These are phyloP conservation scores for Aspergillus sp. DNA, from an alignment of 2,329 filamentous ascomycete genomes.

Conservation along the genomic window DNA sequence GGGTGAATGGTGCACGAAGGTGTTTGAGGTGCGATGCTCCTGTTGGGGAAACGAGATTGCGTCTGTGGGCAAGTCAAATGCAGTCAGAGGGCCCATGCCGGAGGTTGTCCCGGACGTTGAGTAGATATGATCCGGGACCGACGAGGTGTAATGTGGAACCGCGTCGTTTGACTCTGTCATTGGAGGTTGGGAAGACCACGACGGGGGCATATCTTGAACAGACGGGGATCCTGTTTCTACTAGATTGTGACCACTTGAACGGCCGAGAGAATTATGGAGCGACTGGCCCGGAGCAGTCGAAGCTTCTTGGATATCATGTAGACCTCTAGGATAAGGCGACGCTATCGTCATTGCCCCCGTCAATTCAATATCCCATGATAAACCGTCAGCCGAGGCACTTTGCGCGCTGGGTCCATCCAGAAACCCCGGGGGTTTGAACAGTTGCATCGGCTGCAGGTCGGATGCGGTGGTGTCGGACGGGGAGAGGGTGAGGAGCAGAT, in stretches of 20 bases:
- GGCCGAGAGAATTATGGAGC: conserved; percentile 12
- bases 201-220: conserved; percentile 15
- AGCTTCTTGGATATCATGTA: conserved; percentile 22
- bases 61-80: conserved; percentile 31
- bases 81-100: conserved; percentile 23
- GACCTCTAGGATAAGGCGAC: conserved; percentile 19
- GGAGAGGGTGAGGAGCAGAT: conserved; percentile 15
- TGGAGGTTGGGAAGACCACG: conserved; percentile 20
- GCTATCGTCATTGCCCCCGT: conserved; percentile 13
- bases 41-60: conserved; percentile 36
- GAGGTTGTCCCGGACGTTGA: conserved; percentile 23
- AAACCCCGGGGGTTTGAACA: conserved; percentile 3
- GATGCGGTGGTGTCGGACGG: conserved; percentile 9
- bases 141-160: conserved; percentile 17
- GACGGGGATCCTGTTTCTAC: conserved; percentile 21
- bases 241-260: conserved; percentile 18
- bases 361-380: conserved; percentile 16
- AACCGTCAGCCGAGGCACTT: conserved; percentile 6
- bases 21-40: conserved; percentile 33
- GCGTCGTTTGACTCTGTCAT: conserved; percentile 15
- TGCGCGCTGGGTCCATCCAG: conserved; percentile 7
- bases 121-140: conserved; percentile 20
- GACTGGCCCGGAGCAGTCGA: conserved; percentile 17
- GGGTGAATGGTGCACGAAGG: conserved; percentile 27
- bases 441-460: conserved; percentile 5